Evolutionary conservation across 768 basidiomycete species (phyloP).

Genomic region (Termitomyces eurrhizus): DNA sequence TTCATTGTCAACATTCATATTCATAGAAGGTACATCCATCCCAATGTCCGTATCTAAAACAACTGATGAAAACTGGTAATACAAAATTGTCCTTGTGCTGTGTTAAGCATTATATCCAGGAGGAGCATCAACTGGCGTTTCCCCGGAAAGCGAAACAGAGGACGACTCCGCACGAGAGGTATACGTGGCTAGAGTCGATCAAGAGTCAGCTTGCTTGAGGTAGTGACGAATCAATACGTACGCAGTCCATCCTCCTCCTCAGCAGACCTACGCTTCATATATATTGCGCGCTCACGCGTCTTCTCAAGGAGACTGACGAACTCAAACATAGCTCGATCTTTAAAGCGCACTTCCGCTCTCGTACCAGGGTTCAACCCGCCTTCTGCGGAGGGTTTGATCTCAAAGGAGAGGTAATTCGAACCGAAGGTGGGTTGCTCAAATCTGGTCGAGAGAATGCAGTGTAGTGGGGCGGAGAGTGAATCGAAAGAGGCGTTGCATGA

Average conservation of each 20-base stretch:
- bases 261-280: slow-evolving; percentile 61
- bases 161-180: slow-evolving; percentile 43
- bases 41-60: slow-evolving; percentile 6
- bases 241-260: slow-evolving; percentile 62
- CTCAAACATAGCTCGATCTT: slow-evolving; percentile 65
- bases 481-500: slow-evolving; percentile 31
- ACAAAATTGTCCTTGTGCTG: neutral
- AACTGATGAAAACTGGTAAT: slow-evolving; percentile 5
- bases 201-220: neutral
- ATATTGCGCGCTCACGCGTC: slow-evolving; percentile 69
- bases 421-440: slow-evolving; percentile 77
- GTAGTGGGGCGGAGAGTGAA: slow-evolving; percentile 56
- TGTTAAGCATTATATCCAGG: slow-evolving; percentile 43
- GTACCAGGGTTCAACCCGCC: slow-evolving; percentile 69
- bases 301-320: slow-evolving; percentile 75
- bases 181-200: slow-evolving; percentile 35
- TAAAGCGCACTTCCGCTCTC: slow-evolving; percentile 62
- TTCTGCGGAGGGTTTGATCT: slow-evolving; percentile 60
- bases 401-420: slow-evolving; percentile 62
- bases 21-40: slow-evolving; percentile 5
- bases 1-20: neutral
- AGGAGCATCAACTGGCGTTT: slow-evolving; percentile 46
- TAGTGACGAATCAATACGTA: slow-evolving; percentile 32
- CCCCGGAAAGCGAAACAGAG: slow-evolving; percentile 34
- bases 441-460: slow-evolving; percentile 59